These are phyloP conservation scores for Histomonas meleagridis DNA, from an alignment of 208 protist genomes.

Conservation along the genomic window DNA sequence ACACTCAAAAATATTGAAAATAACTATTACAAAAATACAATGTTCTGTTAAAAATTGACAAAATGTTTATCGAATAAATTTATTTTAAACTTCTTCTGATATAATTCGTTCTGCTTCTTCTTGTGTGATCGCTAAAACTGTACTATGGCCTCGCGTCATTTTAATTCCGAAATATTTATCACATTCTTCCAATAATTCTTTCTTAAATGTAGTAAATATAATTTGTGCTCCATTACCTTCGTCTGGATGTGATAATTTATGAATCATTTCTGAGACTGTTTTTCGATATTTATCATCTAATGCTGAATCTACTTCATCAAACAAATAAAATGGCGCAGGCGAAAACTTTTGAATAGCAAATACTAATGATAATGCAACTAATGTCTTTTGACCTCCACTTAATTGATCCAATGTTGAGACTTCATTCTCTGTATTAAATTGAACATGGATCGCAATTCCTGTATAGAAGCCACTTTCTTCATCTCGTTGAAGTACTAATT, in stretches of 20 bases:
- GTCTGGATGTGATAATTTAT: too few relatives aligned
- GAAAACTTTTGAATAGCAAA: conserved; percentile 91
- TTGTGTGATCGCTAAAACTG: background rate
- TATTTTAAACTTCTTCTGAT: too few relatives aligned
- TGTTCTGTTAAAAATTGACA: too few relatives aligned
- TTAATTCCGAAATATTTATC: background rate
- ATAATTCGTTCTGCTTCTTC: background rate
- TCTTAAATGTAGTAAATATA: conserved; percentile 24
- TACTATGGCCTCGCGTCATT: background rate
- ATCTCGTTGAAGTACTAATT: background rate
- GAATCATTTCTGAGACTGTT: background rate
- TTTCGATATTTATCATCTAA: conserved; percentile 53
- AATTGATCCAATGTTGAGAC: background rate
- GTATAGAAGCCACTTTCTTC: background rate
- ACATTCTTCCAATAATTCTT: background rate
- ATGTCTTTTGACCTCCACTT: conserved; percentile 92
- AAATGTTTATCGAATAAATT: too few relatives aligned
- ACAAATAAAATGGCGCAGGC: conserved; percentile 90
- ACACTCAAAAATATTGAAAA: too few relatives aligned
- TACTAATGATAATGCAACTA: conserved; percentile 95
- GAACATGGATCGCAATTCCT: background rate
- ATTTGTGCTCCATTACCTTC: background rate
- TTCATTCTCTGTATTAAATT: background rate
- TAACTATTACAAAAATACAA: too few relatives aligned
- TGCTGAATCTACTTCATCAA: conserved; percentile 96